Conservation (phyloP, 306 rosid species). For the Biancaea sappan region DNA sequence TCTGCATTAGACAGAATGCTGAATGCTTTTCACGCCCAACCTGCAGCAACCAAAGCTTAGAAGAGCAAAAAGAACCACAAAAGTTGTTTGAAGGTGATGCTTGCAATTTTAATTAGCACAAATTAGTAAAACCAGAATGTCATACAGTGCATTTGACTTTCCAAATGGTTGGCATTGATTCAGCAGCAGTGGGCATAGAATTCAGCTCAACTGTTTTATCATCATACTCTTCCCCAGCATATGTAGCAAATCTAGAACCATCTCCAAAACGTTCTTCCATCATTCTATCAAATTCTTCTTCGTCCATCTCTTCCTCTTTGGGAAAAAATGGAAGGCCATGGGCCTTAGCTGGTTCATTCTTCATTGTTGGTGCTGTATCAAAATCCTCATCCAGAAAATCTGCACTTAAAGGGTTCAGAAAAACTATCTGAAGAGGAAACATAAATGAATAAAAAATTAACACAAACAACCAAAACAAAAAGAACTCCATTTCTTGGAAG, state of each 20-base stretch:
- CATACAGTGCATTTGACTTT: conserved; percentile 96
- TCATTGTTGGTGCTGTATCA: conserved; percentile 36
- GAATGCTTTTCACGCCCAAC: conserved; percentile 93
- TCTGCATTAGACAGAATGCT: conserved; percentile 90
- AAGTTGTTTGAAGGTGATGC: neutral
- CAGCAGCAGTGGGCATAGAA: conserved; percentile 41
- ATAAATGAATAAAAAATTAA: neutral
- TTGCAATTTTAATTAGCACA: neutral
- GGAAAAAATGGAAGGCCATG: conserved; percentile 52
- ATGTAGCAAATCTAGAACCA: conserved; percentile 41
- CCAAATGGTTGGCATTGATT: conserved; percentile 66
- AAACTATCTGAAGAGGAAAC: neutral
- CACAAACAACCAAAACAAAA: neutral
- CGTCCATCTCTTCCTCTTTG: conserved; percentile 81
- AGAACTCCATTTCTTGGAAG: neutral
- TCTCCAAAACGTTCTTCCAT: conserved; percentile 67
- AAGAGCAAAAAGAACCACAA: neutral
- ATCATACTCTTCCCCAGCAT: conserved; percentile 72
- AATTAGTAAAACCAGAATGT: conserved; percentile 7
- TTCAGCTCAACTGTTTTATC: conserved; percentile 52
- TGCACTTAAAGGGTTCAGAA: conserved; percentile 26
- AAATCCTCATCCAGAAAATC: conserved; percentile 65
- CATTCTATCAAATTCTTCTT: conserved; percentile 76
- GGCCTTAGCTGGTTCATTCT: conserved; percentile 49
- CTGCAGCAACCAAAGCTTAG: conserved; percentile 46